Conservation (phyloP, 139 green algal genomes). For the Chlorella vulgaris region DNA sequence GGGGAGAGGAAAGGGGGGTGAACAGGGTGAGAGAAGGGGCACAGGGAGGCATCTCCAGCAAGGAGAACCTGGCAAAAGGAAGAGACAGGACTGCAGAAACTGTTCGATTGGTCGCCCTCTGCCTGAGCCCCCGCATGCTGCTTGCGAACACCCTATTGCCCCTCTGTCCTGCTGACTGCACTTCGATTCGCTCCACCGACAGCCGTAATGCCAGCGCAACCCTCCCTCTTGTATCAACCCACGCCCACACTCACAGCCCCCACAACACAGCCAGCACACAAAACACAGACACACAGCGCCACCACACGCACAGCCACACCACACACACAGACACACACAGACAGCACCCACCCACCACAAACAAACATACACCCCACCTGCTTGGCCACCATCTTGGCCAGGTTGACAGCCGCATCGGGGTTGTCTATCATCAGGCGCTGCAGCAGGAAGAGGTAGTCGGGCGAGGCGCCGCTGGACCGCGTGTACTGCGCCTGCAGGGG, state of each 20-base stretch:
- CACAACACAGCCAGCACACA: background rate
- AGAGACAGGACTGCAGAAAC: too few species aligned
- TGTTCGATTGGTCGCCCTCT: too few species aligned
- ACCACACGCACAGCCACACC: background rate
- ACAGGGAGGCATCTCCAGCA: background rate
- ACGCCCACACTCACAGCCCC: too few species aligned
- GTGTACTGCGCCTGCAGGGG: conserved; percentile 60
- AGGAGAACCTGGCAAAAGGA: too few species aligned
- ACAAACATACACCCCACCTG: conserved; percentile 50
- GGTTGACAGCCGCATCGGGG: conserved; percentile 87
- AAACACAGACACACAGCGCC: background rate
- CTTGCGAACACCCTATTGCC: too few species aligned
- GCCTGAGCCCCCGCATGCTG: too few species aligned
- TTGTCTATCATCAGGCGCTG: conserved; percentile 95
- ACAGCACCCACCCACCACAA: background rate
- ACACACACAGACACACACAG: too few species aligned
- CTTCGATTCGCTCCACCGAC: too few species aligned
- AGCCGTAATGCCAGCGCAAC: too few species aligned
- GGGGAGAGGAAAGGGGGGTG: background rate
- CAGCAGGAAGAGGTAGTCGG: conserved; percentile 97
- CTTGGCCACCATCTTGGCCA: conserved; percentile 95
- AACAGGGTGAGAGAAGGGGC: too few species aligned
- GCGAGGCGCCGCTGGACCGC: conserved; percentile 77
- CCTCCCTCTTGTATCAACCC: too few species aligned
- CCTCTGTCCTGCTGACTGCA: too few species aligned